A percentile compares a stretch with the other conserved stretches of the same genome.
These are phyloP conservation scores for Prunus fruticosa DNA, from an alignment of 306 rosid genomes.

Conservation along the genomic window DNA sequence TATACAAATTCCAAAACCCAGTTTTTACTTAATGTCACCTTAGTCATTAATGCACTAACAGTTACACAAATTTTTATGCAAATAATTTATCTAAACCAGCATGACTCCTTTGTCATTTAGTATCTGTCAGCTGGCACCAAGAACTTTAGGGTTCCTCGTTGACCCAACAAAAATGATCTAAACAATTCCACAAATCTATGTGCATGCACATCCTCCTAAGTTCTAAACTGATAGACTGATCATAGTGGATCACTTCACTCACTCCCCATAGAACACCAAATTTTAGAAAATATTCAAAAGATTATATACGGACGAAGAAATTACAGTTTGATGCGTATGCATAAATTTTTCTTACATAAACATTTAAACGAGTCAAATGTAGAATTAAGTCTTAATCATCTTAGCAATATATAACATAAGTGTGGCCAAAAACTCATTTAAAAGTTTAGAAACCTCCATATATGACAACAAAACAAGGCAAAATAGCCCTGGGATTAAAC, in stretches of 20 bases:
- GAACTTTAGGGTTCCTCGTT: slow-evolving; percentile 22
- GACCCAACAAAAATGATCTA: slow-evolving; percentile 8
- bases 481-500: slow-evolving; percentile 70
- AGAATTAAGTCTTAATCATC: background rate
- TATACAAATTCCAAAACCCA: slow-evolving; percentile 25
- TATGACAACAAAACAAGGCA: slow-evolving; percentile 98
- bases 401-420: background rate
- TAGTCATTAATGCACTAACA: slow-evolving; percentile 13
- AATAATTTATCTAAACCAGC: background rate
- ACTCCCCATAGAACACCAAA: background rate
- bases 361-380: background rate
- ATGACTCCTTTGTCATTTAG: slow-evolving; percentile 14
- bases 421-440: slow-evolving; percentile 3
- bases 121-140: background rate
- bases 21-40: slow-evolving; percentile 11
- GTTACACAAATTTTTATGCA: slow-evolving; percentile 20
- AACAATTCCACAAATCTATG: background rate
- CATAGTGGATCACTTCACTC: background rate
- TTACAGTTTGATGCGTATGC: background rate
- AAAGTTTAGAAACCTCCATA: slow-evolving; percentile 59
- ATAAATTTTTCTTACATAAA: no score
- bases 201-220: background rate
- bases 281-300: background rate
- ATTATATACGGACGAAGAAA: no score
- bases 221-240: background rate